Evolutionary conservation across 768 basidiomycete species (phyloP).

Genomic region (Agaricus subrufescens): DNA sequence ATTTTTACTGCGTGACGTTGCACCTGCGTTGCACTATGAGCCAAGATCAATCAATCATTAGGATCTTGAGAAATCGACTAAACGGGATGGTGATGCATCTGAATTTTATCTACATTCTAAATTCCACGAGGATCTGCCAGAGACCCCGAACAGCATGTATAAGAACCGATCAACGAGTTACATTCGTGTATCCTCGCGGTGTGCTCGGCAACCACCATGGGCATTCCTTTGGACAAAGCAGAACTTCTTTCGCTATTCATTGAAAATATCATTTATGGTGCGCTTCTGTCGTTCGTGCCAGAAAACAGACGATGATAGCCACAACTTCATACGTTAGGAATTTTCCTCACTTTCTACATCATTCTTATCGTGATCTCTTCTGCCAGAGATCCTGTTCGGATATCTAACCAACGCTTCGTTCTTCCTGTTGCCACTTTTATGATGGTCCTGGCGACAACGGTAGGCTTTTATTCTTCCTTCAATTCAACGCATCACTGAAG

Average conservation of each 20-base stretch:
- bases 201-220: background rate
- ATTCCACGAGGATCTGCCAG: too few relatives aligned
- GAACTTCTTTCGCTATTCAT: constrained; percentile 3
- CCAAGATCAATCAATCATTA: too few relatives aligned
- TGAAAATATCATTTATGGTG: constrained; percentile 4
- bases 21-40: too few relatives aligned
- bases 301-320: background rate
- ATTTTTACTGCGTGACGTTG: too few relatives aligned
- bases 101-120: too few relatives aligned
- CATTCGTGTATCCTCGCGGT: too few relatives aligned
- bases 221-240: constrained; percentile 6
- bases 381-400: background rate
- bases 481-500: too few relatives aligned
- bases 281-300: background rate
- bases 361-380: constrained; percentile 4
- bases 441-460: constrained; percentile 1
- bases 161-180: too few relatives aligned
- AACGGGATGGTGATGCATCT: too few relatives aligned
- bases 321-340: background rate
- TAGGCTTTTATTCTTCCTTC: background rate
- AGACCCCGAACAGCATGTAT: too few relatives aligned
- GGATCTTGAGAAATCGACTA: too few relatives aligned
- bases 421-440: constrained; percentile 1
- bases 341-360: constrained; percentile 1
- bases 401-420: constrained; percentile 4